A percentile compares a stretch with the other conserved stretches of the same genome.
phyloP scores from a whole-genome alignment of 192 early-diverging fungal genomes.

The Coemansia sp. region DNA sequence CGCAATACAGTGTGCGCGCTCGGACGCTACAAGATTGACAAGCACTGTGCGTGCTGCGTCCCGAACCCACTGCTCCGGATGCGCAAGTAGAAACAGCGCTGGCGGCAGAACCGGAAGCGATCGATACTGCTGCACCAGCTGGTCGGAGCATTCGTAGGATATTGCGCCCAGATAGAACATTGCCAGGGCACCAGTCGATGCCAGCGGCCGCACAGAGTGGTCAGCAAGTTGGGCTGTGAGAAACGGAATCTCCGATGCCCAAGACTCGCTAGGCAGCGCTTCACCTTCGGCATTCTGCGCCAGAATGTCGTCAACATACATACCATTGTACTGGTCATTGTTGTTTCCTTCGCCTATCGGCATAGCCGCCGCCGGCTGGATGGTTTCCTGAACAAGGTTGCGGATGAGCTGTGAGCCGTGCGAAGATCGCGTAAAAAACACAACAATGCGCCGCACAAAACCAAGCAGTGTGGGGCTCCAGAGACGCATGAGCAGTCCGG shows the following conservation, averaged over 20 bases:
- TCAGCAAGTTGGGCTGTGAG: conserved; percentile 1
- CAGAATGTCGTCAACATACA: background rate
- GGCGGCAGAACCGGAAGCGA: conserved; percentile 31
- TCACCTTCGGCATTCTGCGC: conserved; percentile 17
- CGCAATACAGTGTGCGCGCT: conserved; percentile 26
- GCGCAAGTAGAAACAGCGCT: conserved; percentile 37
- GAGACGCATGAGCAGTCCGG: conserved; percentile 20
- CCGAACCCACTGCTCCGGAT: conserved; percentile 45
- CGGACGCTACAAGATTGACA: conserved; percentile 38
- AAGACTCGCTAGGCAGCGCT: conserved; percentile 24
- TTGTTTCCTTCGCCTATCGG: conserved; percentile 16
- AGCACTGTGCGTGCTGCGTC: conserved; percentile 45
- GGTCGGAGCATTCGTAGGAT: conserved; percentile 36
- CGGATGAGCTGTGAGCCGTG: conserved; percentile 36
- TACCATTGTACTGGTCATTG: background rate
- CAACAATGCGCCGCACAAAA: conserved; percentile 35
- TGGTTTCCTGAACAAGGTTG: conserved; percentile 24
- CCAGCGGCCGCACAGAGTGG: conserved; percentile 7
- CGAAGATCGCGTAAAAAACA: conserved; percentile 46
- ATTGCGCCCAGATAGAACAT: conserved; percentile 47
- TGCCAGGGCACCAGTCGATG: conserved; percentile 35
- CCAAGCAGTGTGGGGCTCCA: conserved; percentile 34
- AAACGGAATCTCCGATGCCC: conserved; percentile 29
- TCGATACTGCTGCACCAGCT: conserved; percentile 18
- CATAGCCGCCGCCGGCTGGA: conserved; percentile 18